These are phyloP conservation scores for Wickerhamiella musiphila DNA, from an alignment of 805 yeast species.

Conservation along the genomic window DNA sequence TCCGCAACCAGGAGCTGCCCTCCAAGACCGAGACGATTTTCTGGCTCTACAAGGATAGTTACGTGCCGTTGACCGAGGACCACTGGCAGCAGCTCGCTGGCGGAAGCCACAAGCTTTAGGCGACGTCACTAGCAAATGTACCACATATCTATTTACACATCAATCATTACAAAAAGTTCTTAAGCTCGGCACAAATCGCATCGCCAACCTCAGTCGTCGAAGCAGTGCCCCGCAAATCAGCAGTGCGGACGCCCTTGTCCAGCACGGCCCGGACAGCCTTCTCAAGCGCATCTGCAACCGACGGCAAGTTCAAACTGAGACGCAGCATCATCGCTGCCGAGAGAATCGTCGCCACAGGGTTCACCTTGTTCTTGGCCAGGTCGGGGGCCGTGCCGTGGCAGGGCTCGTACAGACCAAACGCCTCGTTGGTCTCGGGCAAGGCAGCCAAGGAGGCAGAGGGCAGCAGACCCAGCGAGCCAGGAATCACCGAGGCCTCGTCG, in stretches of 20 bases:
- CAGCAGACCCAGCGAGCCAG: constrained; percentile 88
- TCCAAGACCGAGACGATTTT: constrained; percentile 36
- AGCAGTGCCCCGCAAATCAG: constrained; percentile 72
- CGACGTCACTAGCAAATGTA: not conserved
- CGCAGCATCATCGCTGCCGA: constrained; percentile 97
- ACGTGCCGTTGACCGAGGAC: constrained; percentile 36
- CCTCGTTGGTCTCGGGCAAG: constrained; percentile 85
- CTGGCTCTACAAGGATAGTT: constrained; percentile 45
- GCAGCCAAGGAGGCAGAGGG: constrained; percentile 96
- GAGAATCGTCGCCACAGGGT: constrained; percentile 87
- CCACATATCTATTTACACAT: not conserved
- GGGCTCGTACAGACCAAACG: constrained; percentile 95
- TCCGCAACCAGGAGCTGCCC: constrained; percentile 23
- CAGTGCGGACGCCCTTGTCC: constrained; percentile 76
- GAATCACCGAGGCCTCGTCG: constrained; percentile 95
- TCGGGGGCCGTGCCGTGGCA: constrained; percentile 99
- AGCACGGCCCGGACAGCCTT: constrained; percentile 70
- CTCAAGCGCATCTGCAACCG: constrained; percentile 81
- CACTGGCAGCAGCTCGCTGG: constrained; percentile 32
- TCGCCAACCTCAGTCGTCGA: constrained; percentile 87
- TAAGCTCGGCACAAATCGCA: constrained; percentile 65
- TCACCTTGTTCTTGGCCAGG: constrained; percentile 69
- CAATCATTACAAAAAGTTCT: constrained; percentile 27
- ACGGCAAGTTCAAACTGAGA: constrained; percentile 62
- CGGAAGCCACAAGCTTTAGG: constrained; percentile 19